Evolutionary conservation across 768 basidiomycete genomes (phyloP), one percentile per base, ranked within the genome.

Genomic region (Termitomyces sp.): DNA sequence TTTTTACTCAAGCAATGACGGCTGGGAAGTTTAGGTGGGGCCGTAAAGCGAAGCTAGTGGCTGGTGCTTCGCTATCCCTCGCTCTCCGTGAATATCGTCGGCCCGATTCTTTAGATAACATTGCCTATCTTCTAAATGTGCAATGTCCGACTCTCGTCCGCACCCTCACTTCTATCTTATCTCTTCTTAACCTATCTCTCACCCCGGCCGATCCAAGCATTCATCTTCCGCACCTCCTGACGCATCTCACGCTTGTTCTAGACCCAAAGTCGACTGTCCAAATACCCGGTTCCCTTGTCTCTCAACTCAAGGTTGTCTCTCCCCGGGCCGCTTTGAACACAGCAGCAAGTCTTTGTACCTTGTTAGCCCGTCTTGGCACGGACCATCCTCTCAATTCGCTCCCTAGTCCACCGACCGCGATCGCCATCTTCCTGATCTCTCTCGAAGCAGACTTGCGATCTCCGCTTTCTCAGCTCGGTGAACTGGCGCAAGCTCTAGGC

Each of bases 1-100:
- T 93, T 27, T 92, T 92, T 71, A 80, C 81, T 71, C 83, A 86
- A 62, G 82, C 82, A 26, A 89, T 85, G 81, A 59, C 71, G 24
- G 75, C 74, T 32, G 81, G 80, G 14, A 68, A 74, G 10, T 86
- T 83, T 66, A 81, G 81, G 37, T 94, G 90, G 90, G 91, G 92
- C 37, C 78, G 82, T 52, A 85, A 79, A 61, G 85, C 90, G 22
- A 90, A 81, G 68, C 72, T 83, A 44, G 76, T 82, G 13, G 86
- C 87, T 0, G 92, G 83, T 13, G 88, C 86, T 2, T 82, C 85
- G 46, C 73, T 92, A 27, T 79, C 84, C 26, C 78, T 92, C 55
- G 84, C 88, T 5, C 74, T 92, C 43, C 85, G 90, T 50, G 87
- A 92, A 73, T 77, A 79, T 57, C 83, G 76, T 64, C 85, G 81